These are phyloP conservation scores for Ramicandelaber brevisporus DNA, from an alignment of 192 early-diverging fungal genomes.

Conservation along the genomic window DNA sequence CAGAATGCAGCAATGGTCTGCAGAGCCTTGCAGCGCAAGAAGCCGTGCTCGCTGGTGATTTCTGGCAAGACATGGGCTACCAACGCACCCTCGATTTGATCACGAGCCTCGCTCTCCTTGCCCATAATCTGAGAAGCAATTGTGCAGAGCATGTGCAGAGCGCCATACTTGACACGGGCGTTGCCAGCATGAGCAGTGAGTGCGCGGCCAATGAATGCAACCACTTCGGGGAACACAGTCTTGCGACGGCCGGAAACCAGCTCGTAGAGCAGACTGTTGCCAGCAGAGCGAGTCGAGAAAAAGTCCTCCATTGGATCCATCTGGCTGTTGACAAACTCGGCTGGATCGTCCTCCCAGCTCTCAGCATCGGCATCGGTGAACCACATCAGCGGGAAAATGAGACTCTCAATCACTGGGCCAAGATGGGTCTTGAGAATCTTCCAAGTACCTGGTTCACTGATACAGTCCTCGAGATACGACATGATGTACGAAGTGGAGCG, in stretches of 20 bases:
- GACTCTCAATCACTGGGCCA: conserved; percentile 55
- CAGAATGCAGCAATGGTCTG: conserved; percentile 23
- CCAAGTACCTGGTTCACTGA: conserved; percentile 80
- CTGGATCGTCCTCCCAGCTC: conserved; percentile 79
- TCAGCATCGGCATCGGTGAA: conserved; percentile 62
- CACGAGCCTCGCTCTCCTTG: conserved; percentile 40
- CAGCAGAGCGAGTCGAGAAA: conserved; percentile 41
- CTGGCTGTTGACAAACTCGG: conserved; percentile 72
- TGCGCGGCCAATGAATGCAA: conserved; percentile 51
- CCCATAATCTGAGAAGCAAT: conserved; percentile 41
- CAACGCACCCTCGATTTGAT: conserved; percentile 65
- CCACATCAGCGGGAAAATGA: conserved; percentile 82
- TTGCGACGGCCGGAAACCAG: conserved; percentile 55
- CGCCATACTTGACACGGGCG: conserved; percentile 68
- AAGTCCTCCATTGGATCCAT: conserved; percentile 67
- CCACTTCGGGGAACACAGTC: conserved; percentile 49
- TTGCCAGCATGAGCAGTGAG: conserved; percentile 46
- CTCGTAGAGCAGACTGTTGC: conserved; percentile 47
- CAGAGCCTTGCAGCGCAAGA: conserved; percentile 54
- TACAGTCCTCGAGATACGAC: conserved; percentile 55
- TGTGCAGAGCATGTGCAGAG: conserved; percentile 60
- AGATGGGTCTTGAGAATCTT: conserved; percentile 65
- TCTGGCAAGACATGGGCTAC: conserved; percentile 72
- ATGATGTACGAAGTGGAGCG: conserved; percentile 41
- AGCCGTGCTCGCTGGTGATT: conserved; percentile 58